Evolutionary conservation across 2,329 filamentous ascomycete genomes (phyloP), one percentile per base, ranked within the genome.

Genomic region (Tolypocladium nubicola): DNA sequence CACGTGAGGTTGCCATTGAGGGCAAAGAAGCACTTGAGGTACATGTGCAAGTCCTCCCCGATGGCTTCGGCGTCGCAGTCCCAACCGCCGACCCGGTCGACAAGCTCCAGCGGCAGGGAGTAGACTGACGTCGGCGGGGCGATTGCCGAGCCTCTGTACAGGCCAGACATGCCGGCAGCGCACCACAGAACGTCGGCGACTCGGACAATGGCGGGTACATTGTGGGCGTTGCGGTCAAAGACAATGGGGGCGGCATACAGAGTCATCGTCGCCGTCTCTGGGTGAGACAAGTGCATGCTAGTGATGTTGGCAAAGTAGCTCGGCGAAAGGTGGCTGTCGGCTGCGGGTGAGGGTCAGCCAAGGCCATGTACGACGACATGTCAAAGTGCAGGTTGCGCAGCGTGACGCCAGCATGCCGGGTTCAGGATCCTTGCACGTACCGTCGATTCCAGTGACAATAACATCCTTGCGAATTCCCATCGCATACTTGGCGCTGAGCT

Each of bases 41-140:
- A 87, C 87, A 89, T 89, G 73, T 90, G 87, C 65, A 89, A 71
- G 66, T 89, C 87, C 70, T 90, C 87, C 49, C 87, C 87, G 62
- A 90, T 89, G 23, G 87, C 86, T 60, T 88, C 86, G 1, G 82
- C 78, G 55, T 82, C 85, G 56, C 82, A 81, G 66, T 89, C 87
- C 87, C 86, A 90, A 33, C 87, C 87, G 11, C 85, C 84, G 37
- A 88, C 86, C 35, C 81, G 78, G 63, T 88, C 85, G 45, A 86
- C 80, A 19, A 90, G 72, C 52, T 81, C 78, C 45, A 90, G 78
- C 1, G 86, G 83, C 0, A 89, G 69, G 6, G 86, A 89, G 66
- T 89, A 90, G 39, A 89, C 87, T 0, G 87, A 89, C 0, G 86
- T 89, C 2, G 87, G 87, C 14, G 87, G 87, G 19, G 84, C 80